These are phyloP conservation scores for Kuraishia hungarica DNA, from an alignment of 805 yeast species.

Conservation along the genomic window DNA sequence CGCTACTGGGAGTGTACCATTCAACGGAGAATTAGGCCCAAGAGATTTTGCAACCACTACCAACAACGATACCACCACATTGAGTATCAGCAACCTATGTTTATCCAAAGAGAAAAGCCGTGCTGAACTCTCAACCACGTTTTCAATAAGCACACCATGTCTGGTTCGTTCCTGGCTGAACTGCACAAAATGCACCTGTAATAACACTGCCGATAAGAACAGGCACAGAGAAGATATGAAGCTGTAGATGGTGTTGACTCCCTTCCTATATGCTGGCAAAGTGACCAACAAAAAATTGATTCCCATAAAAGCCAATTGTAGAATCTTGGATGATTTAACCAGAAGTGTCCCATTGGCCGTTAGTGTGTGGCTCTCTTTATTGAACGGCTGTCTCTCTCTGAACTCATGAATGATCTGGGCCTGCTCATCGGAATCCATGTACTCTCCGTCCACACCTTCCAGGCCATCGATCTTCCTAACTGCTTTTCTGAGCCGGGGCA, in stretches of 20 bases:
- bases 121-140: neutral
- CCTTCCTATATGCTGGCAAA: conserved; percentile 17
- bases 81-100: neutral
- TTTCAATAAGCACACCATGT: neutral
- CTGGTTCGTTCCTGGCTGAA: conserved; percentile 1
- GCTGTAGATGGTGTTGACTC: conserved; percentile 15
- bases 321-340: conserved; percentile 7
- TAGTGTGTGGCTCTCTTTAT: conserved; percentile 3
- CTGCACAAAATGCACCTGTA: conserved; percentile 12
- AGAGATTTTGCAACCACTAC: neutral
- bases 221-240: conserved; percentile 15
- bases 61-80: conserved; percentile 3
- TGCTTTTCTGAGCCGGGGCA: conserved; percentile 17
- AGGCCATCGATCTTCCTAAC: conserved; percentile 12
- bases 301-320: conserved; percentile 11
- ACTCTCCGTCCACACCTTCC: conserved; percentile 7
- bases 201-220: conserved; percentile 9
- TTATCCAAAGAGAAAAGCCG: neutral
- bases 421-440: conserved; percentile 18
- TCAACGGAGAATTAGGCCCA: neutral
- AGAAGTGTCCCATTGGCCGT: conserved; percentile 6
- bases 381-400: conserved; percentile 12
- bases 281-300: conserved; percentile 18
- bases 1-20: neutral
- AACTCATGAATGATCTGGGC: conserved; percentile 10